Conservation (phyloP, 371 early-diverging fungal genomes). For the Rhizopus microsporus region DNA sequence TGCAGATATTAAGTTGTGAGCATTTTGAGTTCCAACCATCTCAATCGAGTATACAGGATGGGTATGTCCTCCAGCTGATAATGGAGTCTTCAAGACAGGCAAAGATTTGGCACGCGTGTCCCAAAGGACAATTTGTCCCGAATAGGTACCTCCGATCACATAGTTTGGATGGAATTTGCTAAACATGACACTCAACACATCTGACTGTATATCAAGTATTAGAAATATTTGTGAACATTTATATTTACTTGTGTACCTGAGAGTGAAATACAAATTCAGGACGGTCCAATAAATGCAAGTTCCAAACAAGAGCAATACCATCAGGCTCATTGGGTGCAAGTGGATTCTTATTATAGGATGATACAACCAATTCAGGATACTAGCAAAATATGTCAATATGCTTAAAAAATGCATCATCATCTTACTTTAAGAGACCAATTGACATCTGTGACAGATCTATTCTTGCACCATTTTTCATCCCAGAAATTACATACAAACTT, state of each 20-base stretch:
- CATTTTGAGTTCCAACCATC: conserved; percentile 94
- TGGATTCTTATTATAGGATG: conserved; percentile 89
- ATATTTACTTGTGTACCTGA: conserved; percentile 46
- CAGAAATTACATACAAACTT: conserved; percentile 73
- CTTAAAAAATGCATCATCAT: neutral
- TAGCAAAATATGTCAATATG: conserved; percentile 19
- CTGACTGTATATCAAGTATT: conserved; percentile 63
- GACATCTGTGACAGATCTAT: conserved; percentile 87
- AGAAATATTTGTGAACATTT: neutral
- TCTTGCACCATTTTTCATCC: conserved; percentile 81
- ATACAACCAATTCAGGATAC: conserved; percentile 86
- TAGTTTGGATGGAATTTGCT: conserved; percentile 90
- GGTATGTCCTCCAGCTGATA: conserved; percentile 92
- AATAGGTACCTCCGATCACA: conserved; percentile 93
- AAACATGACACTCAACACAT: conserved; percentile 87
- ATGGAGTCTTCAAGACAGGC: conserved; percentile 84
- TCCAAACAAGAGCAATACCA: conserved; percentile 94
- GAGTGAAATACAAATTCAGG: conserved; percentile 95
- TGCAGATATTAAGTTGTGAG: conserved; percentile 87
- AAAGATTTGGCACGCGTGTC: conserved; percentile 89
- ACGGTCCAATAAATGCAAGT: conserved; percentile 79
- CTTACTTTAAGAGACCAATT: conserved; percentile 88
- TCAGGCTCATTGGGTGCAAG: conserved; percentile 89
- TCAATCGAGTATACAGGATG: conserved; percentile 91
- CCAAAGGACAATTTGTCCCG: conserved; percentile 96